These are phyloP conservation scores for Ophiosphaerella narmari DNA, from an alignment of 2,329 filamentous ascomycete species.

Conservation along the genomic window DNA sequence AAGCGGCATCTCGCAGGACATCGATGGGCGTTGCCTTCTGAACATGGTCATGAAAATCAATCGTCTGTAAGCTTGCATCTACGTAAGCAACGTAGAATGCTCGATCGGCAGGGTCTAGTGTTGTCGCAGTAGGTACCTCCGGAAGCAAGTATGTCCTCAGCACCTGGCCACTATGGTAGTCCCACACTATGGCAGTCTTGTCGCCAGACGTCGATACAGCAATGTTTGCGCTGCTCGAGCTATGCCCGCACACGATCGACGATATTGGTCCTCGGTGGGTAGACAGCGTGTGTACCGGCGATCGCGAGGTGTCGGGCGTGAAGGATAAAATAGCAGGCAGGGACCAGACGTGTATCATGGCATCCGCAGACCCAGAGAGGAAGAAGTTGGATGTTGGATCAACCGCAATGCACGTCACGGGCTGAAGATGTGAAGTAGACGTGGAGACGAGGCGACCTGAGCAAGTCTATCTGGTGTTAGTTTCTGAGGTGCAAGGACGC, in stretches of 20 bases:
- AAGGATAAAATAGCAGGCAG: conserved; percentile 73
- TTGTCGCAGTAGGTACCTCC: conserved; percentile 70
- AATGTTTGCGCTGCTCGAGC: conserved; percentile 74
- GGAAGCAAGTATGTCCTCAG: conserved; percentile 83
- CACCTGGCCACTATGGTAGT: conserved; percentile 77
- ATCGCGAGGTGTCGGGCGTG: conserved; percentile 56
- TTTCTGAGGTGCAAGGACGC: neutral
- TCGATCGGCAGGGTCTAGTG: conserved; percentile 81
- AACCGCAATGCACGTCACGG: conserved; percentile 74
- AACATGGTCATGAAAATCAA: conserved; percentile 71
- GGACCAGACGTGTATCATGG: conserved; percentile 92
- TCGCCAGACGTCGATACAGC: conserved; percentile 84
- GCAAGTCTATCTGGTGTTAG: conserved; percentile 58
- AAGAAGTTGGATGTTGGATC: conserved; percentile 73
- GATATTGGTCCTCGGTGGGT: conserved; percentile 78
- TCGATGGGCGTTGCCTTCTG: conserved; percentile 45
- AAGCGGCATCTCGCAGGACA: conserved; percentile 57
- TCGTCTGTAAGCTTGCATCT: conserved; percentile 77
- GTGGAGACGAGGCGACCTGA: conserved; percentile 79
- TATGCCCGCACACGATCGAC: conserved; percentile 65
- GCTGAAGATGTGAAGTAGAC: conserved; percentile 76
- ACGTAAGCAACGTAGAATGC: conserved; percentile 81
- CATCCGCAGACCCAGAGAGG: conserved; percentile 80
- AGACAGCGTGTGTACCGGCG: conserved; percentile 77
- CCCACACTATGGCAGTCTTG: conserved; percentile 90